Evolutionary conservation across 2,329 filamentous ascomycete genomes (phyloP), one percentile per base, ranked within the genome.

Genomic region (Alternaria novae-zelandiae): DNA sequence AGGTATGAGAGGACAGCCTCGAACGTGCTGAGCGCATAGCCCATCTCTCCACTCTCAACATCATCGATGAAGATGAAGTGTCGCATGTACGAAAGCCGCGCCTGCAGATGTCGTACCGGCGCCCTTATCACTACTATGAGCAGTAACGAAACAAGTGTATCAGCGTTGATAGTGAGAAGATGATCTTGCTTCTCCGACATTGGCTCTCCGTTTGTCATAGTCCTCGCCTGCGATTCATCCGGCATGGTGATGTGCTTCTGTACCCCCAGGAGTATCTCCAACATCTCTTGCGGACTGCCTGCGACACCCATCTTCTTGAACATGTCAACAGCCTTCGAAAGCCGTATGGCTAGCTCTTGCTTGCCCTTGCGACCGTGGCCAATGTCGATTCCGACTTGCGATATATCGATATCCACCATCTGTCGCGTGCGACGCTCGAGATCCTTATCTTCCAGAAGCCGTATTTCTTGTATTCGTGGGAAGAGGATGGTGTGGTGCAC

Each of bases 21-120:
- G 64, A 98, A 93, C 0, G 96, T 99, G 79, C 95, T 98, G 54
- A 99, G 81, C 0, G 95, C 94, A 79, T 99, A 99, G 9, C 96
- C 96, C 84, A 96, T 91, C 81, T 99, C 96, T 53, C 96, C 96
- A 65, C 90, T 96, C 70, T 99, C 96, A 9, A 99, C 94, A 80
- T 99, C 96, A 72, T 98, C 96, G 54, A 97, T 94, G 80, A 97
- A 99, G 70, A 97, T 96, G 76, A 97, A 99, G 74, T 97, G 93
- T 46, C 95, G 91, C 86, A 98, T 97, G 78, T 98, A 99, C n/a
- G 91, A 86, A 50, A 99, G 83, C 20, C 95, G 88, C 4, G 96
- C 94, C 72, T 97, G 93, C 9, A 99, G 84, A 79, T 97, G 91
- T 62, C 92, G 89, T 25, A 97, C 89, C 64, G 96, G 92, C 11